Base-by-base conservation (phyloP, 1,139 yeast species). In the Protomyces inouyei region DNA sequence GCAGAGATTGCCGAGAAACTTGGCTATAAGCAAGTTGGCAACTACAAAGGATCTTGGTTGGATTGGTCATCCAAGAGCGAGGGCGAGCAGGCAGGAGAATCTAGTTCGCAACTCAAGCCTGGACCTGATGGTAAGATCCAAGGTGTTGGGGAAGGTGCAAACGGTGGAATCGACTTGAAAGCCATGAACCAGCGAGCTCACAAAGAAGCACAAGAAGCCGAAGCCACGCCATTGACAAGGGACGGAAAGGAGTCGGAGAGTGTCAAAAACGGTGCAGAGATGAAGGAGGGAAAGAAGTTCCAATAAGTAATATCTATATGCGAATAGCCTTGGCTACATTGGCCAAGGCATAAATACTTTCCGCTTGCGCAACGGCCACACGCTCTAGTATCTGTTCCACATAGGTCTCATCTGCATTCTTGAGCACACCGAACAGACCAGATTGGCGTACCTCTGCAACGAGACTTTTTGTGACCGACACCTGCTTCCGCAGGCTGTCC, bases 1-100 rank as follows among this genome's bases (percentile, higher is more conserved):
- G 97, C 91, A 73, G 95, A 88, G 72, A 80, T 92, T 72, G 98
- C 98, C 32, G 84, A 85, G 68, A 87, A 96, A 38, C 88, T 86
- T 76, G 98, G 98, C 18, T 93, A 91, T 76, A 79, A 83, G 67
- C 82, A 87, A 71, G 72, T 59, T 21, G 74, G 74, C 55, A 77
- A 77, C 69, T 77, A 92, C 76, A 77, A 81, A 48, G 98, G 98
- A 6, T 88, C 96, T 9, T 88, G 85, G 76, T 85, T 83, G 72
- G 97, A 92, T 75, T 92, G 98, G 98, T 28, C 57, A 4, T 10
- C 23, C 48, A 43, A 43, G 12, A 43, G 12, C 48, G 48, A 43
- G 8, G 48, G 23, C 18, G 48, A 6, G 12, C 14, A 18, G 14
- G 23, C 5, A 18, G 25, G 12, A 16, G 25, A 21, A 3, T 5